Percentiles rank a stretch among this genome's conserved stretches.
phyloP scores from a whole-genome alignment of 1,284 basidiomycete genomes.

The Cutaneotrichosporon cavernicola region DNA sequence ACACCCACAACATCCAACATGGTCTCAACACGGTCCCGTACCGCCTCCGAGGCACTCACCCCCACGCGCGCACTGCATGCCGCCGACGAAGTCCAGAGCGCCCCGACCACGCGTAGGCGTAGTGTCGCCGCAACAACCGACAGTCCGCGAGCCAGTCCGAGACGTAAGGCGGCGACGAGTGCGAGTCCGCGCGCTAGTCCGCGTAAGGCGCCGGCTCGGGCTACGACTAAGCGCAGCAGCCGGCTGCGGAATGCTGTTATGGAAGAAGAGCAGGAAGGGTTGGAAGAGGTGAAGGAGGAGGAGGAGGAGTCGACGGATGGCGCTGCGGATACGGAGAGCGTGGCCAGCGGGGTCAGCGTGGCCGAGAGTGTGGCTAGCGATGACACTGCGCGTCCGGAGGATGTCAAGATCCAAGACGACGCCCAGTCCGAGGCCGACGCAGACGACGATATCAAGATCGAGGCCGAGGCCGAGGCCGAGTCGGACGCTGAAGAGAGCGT shows the following conservation, averaged over 20 bases:
- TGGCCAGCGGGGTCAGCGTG: not conserved
- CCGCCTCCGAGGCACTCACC: conserved; percentile 17
- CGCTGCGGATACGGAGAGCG: not conserved
- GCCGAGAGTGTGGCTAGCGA: not conserved
- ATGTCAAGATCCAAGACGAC: not conserved
- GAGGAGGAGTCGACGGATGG: not conserved
- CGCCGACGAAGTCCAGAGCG: not conserved
- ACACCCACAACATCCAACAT: conserved; percentile 14
- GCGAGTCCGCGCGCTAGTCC: not conserved
- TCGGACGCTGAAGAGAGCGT: not conserved
- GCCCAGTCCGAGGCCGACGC: not conserved
- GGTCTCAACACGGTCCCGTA: conserved; percentile 23
- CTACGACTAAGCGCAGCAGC: not conserved
- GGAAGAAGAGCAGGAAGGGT: not conserved
- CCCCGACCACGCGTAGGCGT: not conserved
- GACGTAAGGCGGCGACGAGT: not conserved
- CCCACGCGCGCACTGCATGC: conserved; percentile 4
- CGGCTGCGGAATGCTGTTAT: not conserved
- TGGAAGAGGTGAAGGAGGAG: not conserved
- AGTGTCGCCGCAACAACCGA: not conserved
- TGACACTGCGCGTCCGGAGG: not conserved
- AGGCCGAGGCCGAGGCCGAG: not conserved
- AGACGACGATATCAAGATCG: not conserved
- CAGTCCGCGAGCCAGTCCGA: not conserved
- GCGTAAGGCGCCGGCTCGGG: not conserved